phyloP scores from a whole-genome alignment of 768 basidiomycete genomes.

The Suillus plorans region DNA sequence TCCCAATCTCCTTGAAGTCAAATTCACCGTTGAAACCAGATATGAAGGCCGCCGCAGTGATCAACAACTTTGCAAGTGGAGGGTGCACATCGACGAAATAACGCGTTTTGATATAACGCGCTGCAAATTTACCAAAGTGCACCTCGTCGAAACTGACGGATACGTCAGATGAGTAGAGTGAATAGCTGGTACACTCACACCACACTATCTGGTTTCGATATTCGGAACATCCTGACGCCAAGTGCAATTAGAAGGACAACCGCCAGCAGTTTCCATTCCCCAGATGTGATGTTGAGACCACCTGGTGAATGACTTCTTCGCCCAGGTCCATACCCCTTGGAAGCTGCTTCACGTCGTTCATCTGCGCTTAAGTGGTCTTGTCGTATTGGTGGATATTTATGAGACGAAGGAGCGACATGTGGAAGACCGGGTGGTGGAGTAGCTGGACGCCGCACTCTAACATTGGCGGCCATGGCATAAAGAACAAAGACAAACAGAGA shows the following conservation, averaged over 20 bases:
- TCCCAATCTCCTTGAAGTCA: conserved; percentile 97
- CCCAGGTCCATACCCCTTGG: conserved; percentile 59
- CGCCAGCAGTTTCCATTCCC: conserved; percentile 76
- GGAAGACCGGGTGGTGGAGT: conserved; percentile 58
- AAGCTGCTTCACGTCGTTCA: conserved; percentile 64
- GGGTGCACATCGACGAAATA: conserved; percentile 97
- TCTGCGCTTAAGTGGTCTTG: conserved; percentile 76
- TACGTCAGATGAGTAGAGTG: not conserved
- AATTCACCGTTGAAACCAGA: conserved; percentile 91
- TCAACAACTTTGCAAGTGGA: conserved; percentile 92
- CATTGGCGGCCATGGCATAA: conserved; percentile 41
- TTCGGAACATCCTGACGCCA: conserved; percentile 81
- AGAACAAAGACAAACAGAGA: conserved; percentile 4
- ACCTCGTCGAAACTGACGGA: conserved; percentile 89
- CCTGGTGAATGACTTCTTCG: conserved; percentile 51
- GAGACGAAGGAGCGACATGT: conserved; percentile 33
- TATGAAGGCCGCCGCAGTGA: conserved; percentile 86
- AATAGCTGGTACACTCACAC: conserved; percentile 60
- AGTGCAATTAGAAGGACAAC: conserved; percentile 67
- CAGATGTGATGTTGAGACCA: conserved; percentile 62
- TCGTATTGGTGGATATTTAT: conserved; percentile 62
- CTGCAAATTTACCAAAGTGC: conserved; percentile 96
- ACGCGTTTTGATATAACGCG: conserved; percentile 88
- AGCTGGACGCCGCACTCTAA: conserved; percentile 67
- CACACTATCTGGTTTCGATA: conserved; percentile 86